Evolutionary conservation across 805 yeast genomes (phyloP).

Genomic region (Osmozyma mogii): DNA sequence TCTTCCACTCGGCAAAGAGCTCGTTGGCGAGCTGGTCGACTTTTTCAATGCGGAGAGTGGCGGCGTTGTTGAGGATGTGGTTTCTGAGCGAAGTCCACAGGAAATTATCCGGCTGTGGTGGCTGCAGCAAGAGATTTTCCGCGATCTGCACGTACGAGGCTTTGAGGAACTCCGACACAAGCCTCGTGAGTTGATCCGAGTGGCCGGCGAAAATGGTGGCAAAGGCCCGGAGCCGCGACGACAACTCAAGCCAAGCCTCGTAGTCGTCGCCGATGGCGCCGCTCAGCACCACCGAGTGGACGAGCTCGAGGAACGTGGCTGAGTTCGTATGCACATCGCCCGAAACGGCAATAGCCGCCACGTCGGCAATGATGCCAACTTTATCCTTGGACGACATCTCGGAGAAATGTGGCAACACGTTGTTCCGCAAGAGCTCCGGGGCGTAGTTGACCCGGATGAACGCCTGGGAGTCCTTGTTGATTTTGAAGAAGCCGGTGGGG

Average conservation of each 20-base stretch:
- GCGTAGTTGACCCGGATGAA: conserved; percentile 49
- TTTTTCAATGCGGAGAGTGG: conserved; percentile 28
- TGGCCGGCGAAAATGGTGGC: conserved; percentile 27
- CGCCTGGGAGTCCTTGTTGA: conserved; percentile 45
- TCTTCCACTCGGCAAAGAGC: conserved; percentile 20
- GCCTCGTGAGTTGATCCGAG: conserved; percentile 14
- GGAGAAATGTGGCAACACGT: conserved; percentile 31
- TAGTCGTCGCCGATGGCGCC: conserved; percentile 27
- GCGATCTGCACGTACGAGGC: conserved; percentile 27
- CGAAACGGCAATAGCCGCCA: conserved; percentile 40
- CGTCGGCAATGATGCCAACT: conserved; percentile 49
- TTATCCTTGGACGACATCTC: conserved; percentile 39
- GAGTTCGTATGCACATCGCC: conserved; percentile 31
- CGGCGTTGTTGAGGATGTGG: conserved; percentile 33
- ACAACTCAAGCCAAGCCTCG: conserved; percentile 50
- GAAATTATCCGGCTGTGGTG: conserved; percentile 17
- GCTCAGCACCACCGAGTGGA: conserved; percentile 19
- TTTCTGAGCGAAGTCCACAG: conserved; percentile 28
- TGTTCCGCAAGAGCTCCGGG: conserved; percentile 29
- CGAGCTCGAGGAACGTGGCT: conserved; percentile 36
- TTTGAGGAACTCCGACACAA: conserved; percentile 20
- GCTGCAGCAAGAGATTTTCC: conserved; percentile 12
- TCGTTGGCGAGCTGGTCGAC: conserved; percentile 29
- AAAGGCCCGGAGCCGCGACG: conserved; percentile 31
- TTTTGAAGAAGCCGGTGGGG: conserved; percentile 27